These are phyloP conservation scores for Malassezia arunalokei DNA, from an alignment of 1,284 basidiomycete genomes.

Conservation along the genomic window DNA sequence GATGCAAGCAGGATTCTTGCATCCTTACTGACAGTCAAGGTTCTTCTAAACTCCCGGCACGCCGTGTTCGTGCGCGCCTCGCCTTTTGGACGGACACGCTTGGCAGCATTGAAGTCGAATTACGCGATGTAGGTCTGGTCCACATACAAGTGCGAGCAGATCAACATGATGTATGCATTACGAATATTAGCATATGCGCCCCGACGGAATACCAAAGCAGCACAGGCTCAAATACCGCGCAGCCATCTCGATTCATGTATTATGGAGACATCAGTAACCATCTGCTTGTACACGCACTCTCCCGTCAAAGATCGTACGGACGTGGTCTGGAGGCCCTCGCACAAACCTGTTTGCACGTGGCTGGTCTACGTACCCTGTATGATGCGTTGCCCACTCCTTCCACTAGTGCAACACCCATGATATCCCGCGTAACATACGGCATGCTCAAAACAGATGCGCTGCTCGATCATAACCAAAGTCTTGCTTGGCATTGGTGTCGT, in stretches of 20 bases:
- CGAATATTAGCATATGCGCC: not conserved
- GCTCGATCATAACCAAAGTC: not conserved
- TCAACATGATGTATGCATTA: not conserved
- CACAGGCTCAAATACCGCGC: not conserved
- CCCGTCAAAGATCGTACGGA: not conserved
- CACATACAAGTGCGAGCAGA: not conserved
- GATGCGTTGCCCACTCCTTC: constrained; percentile 4
- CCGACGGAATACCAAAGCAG: constrained; percentile 1
- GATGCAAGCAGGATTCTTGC: not conserved
- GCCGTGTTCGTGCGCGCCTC: constrained; percentile 10
- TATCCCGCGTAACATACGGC: not conserved
- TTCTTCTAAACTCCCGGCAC: not conserved
- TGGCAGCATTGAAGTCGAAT: constrained; percentile 6
- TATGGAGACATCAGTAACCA: constrained; percentile 10
- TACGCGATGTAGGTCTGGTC: constrained; percentile 7
- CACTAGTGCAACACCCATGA: not conserved
- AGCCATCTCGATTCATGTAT: constrained; percentile 2
- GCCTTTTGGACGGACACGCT: not conserved
- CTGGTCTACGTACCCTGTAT: constrained; percentile 8
- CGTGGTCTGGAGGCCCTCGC: not conserved
- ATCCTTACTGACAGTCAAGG: not conserved
- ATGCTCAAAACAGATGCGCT: not conserved
- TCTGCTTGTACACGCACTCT: constrained; percentile 8
- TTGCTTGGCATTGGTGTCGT: constrained; percentile 15
- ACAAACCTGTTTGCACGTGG: constrained; percentile 4